A percentile compares a stretch with the other conserved stretches of the same genome.
Conservation (phyloP, 257 asterid species). For the Scutellaria barbata region DNA sequence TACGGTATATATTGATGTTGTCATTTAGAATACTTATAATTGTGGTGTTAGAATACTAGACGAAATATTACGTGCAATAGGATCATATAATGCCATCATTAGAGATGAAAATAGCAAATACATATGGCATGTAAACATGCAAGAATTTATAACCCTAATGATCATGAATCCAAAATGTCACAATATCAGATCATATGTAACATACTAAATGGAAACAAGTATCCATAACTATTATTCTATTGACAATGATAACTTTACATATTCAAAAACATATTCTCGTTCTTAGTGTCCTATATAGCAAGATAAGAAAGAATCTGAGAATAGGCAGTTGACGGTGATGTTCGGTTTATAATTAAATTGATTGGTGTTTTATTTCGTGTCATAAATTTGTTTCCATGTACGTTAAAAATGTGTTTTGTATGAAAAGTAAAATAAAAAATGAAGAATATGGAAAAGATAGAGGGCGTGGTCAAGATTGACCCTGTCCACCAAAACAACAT, state of each 20-base stretch:
- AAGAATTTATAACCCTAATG: neutral
- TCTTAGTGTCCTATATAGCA: neutral
- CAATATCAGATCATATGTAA: too few species aligned
- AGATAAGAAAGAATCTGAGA: slow-evolving; percentile 28
- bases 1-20: neutral
- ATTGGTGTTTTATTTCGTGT: too few species aligned
- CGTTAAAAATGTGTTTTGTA: too few species aligned
- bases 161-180: neutral
- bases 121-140: neutral
- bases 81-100: too few species aligned
- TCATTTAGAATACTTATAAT: neutral
- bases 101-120: neutral
- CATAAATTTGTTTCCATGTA: too few species aligned
- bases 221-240: neutral
- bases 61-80: neutral
- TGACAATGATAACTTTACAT: neutral
- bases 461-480: slow-evolving; percentile 23
- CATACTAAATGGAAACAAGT: neutral
- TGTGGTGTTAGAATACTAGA: neutral
- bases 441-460: neutral
- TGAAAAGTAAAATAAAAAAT: too few species aligned
- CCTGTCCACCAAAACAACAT: slow-evolving; percentile 4
- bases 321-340: slow-evolving; percentile 16
- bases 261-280: slow-evolving; percentile 25
- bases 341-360: neutral